A percentile compares a stretch with the other conserved stretches of the same genome.
Evolutionary conservation across 2,329 filamentous ascomycete species (phyloP).

Genomic region (Cladosporium phlei): DNA sequence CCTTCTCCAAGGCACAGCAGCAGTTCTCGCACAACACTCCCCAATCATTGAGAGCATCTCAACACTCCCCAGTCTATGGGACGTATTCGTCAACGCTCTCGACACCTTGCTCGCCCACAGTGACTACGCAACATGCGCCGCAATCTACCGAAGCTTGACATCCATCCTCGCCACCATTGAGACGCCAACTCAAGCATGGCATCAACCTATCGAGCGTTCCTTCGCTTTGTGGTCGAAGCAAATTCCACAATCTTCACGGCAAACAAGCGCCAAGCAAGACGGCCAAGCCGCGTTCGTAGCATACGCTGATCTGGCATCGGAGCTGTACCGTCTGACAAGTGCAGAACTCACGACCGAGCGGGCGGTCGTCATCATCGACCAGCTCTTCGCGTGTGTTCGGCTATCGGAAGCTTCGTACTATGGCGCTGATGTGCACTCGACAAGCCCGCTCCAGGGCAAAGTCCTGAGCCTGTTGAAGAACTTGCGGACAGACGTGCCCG

Average conservation of each 20-base stretch:
- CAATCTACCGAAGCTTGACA: constrained; percentile 39
- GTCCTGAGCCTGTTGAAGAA: constrained; percentile 64
- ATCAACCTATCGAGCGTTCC: constrained; percentile 25
- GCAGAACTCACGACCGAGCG: constrained; percentile 57
- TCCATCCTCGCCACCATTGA: constrained; percentile 34
- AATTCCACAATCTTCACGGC: constrained; percentile 21
- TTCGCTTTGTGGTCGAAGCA: constrained; percentile 29
- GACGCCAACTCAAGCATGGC: constrained; percentile 20
- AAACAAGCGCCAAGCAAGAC: constrained; percentile 13
- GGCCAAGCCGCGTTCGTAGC: constrained; percentile 81
- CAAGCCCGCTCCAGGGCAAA: constrained; percentile 67
- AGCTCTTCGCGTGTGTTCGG: constrained; percentile 67
- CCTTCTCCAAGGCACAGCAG: constrained; percentile 67
- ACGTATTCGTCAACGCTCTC: constrained; percentile 66
- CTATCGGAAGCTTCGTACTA: constrained; percentile 65
- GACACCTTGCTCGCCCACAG: constrained; percentile 44
- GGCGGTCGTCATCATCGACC: constrained; percentile 63
- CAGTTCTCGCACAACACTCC: constrained; percentile 70
- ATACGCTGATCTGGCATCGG: constrained; percentile 71
- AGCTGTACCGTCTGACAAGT: constrained; percentile 73
- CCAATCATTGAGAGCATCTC: constrained; percentile 62
- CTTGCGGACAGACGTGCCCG: constrained; percentile 61
- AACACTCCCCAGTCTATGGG: constrained; percentile 70
- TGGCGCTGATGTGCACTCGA: constrained; percentile 65
- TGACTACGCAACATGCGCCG: constrained; percentile 38